phyloP scores from a whole-genome alignment of 106 monocot genomes.

The Triglochin maritima region DNA sequence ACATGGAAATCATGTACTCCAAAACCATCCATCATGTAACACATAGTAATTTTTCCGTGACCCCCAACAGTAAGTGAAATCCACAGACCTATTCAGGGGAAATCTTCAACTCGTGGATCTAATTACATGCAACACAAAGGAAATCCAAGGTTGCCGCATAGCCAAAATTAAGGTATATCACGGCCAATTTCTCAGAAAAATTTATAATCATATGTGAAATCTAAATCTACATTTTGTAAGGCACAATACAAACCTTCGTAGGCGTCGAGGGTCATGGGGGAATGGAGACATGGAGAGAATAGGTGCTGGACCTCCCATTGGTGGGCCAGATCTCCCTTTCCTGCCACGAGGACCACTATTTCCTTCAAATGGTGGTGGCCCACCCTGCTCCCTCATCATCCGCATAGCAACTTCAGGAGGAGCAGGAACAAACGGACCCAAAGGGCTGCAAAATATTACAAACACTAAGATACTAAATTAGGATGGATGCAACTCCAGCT shows the following conservation, averaged over 20 bases:
- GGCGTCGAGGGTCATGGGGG: slow-evolving; percentile 72
- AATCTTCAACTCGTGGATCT: no score
- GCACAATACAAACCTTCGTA: slow-evolving; percentile 52
- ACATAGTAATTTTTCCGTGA: no score
- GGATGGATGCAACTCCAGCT: neutral
- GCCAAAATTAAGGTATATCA: no score
- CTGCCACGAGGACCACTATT: slow-evolving; percentile 51
- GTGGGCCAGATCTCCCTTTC: slow-evolving; percentile 41
- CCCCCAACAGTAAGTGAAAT: no score
- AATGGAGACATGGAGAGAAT: slow-evolving; percentile 55
- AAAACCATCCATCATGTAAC: no score
- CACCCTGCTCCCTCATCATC: slow-evolving; percentile 91
- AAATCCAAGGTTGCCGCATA: no score
- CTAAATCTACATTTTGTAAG: no score
- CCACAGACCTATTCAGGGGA: no score
- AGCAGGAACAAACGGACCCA: slow-evolving; percentile 95
- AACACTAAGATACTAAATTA: neutral
- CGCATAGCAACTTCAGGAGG: slow-evolving; percentile 94
- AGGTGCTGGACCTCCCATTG: slow-evolving; percentile 41
- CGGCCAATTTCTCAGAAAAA: no score
- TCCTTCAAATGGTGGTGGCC: slow-evolving; percentile 49
- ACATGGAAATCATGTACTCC: no score
- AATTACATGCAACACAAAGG: no score
- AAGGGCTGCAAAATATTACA: slow-evolving; percentile 39
- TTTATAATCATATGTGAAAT: no score